These are phyloP conservation scores for Tetrastigma voinierianum DNA, from an alignment of 164 flowering plant genomes.

Conservation along the genomic window DNA sequence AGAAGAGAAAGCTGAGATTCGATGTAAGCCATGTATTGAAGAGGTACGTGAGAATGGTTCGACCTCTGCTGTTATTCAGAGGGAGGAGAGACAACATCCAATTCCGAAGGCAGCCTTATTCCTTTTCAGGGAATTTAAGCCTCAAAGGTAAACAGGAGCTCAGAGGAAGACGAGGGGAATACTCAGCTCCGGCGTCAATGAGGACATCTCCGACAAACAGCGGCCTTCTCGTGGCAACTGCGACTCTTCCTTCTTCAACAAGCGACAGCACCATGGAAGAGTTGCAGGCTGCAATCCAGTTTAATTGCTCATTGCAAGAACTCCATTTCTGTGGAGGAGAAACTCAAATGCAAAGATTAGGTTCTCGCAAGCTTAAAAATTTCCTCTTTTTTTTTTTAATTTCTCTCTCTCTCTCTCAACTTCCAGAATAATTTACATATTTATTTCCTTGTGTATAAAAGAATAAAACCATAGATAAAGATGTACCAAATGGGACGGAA, in stretches of 20 bases:
- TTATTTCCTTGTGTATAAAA: neutral
- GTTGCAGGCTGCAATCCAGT: constrained; percentile 89
- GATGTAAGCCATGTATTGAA: constrained; percentile 47
- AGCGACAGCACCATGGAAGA: constrained; percentile 91
- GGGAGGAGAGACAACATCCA: constrained; percentile 34
- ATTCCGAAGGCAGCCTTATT: constrained; percentile 36
- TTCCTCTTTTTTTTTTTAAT: neutral
- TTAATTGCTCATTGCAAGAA: constrained; percentile 95
- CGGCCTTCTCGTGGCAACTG: constrained; percentile 51
- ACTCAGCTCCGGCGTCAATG: constrained; percentile 84
- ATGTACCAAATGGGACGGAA: too few relatives aligned
- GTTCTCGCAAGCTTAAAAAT: neutral
- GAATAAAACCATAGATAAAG: too few relatives aligned
- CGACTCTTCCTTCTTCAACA: constrained; percentile 27
- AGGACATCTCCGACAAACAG: constrained; percentile 79
- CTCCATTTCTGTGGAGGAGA: constrained; percentile 56
- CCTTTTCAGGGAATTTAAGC: constrained; percentile 44
- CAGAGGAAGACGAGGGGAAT: constrained; percentile 33
- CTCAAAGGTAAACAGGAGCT: constrained; percentile 3
- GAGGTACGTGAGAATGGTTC: constrained; percentile 59
- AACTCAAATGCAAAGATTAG: constrained; percentile 15
- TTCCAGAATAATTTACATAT: neutral
- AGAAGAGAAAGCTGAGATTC: constrained; percentile 39
- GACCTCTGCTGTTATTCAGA: constrained; percentile 50
- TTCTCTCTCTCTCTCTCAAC: neutral